phyloP scores from a whole-genome alignment of 2,329 filamentous ascomycete genomes.

The Akanthomyces lecanii region DNA sequence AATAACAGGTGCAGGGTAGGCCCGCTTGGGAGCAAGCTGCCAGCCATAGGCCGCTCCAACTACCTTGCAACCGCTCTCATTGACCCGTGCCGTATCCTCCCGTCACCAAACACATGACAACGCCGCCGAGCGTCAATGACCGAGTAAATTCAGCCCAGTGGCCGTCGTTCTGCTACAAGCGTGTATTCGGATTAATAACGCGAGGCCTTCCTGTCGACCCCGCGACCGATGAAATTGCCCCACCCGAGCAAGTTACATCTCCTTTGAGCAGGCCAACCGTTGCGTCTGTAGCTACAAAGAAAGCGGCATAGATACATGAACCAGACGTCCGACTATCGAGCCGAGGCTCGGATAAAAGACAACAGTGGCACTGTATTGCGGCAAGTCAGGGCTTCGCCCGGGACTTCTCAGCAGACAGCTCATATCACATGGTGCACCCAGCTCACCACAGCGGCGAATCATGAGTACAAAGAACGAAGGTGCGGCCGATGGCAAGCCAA shows the following conservation, averaged over 20 bases:
- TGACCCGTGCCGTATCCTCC: not conserved
- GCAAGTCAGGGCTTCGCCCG: conserved; percentile 12
- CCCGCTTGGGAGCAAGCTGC: not conserved
- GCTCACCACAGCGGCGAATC: not conserved
- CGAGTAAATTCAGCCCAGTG: not conserved
- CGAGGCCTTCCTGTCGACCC: not conserved
- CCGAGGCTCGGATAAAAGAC: not conserved
- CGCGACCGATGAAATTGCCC: not conserved
- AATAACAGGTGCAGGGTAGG: not conserved
- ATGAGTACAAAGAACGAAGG: conserved; percentile 3
- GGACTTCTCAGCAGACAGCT: conserved; percentile 6
- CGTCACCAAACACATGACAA: no score
- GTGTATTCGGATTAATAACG: not conserved
- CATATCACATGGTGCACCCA: not conserved
- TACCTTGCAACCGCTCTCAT: not conserved
- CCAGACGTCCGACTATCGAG: not conserved
- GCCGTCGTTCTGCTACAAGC: not conserved
- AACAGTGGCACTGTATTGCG: conserved; percentile 6
- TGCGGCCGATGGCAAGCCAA: conserved; percentile 35
- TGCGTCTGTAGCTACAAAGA: not conserved
- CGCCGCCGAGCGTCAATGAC: not conserved
- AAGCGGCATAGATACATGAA: not conserved
- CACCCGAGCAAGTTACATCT: not conserved
- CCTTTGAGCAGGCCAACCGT: not conserved
- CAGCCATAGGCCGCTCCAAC: not conserved